Evolutionary conservation across 2,329 filamentous ascomycete genomes (phyloP).

Genomic region (Teratosphaeriaceae sp.): DNA sequence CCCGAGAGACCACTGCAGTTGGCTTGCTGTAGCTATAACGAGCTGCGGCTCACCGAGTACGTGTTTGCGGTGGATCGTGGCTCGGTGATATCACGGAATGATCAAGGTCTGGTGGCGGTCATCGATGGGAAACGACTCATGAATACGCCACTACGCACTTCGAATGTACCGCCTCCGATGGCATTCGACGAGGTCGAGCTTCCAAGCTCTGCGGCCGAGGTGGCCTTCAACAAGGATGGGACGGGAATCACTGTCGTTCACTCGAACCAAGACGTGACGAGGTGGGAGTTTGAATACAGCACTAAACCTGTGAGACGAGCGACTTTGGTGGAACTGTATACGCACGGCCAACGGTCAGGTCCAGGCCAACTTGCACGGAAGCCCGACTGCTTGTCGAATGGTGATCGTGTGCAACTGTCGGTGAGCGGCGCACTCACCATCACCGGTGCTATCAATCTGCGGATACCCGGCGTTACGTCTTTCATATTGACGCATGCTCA

Average conservation of each 20-base stretch:
- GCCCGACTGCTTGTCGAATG: not conserved
- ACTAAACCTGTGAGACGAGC: conserved; percentile 43
- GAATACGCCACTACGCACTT: conserved; percentile 74
- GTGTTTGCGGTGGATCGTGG: conserved; percentile 63
- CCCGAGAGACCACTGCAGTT: conserved; percentile 73
- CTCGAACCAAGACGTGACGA: conserved; percentile 50
- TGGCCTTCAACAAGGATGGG: conserved; percentile 62
- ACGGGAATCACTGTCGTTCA: conserved; percentile 67
- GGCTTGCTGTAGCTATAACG: conserved; percentile 26
- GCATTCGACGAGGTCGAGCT: conserved; percentile 66
- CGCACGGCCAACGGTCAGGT: not conserved
- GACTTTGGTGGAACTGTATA: conserved; percentile 15
- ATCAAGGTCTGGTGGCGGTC: conserved; percentile 62
- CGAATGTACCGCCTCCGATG: conserved; percentile 92
- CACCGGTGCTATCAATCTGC: conserved; percentile 53
- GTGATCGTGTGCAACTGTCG: not conserved
- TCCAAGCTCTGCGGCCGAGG: conserved; percentile 60
- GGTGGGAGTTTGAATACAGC: conserved; percentile 64
- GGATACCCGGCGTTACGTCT: conserved; percentile 86
- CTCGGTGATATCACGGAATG: conserved; percentile 62
- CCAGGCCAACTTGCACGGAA: not conserved
- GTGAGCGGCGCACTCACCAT: conserved; percentile 60
- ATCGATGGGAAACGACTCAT: conserved; percentile 78
- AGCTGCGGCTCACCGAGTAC: conserved; percentile 48
- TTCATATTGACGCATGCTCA: conserved; percentile 76